Base-by-base conservation (phyloP, 257 asterid genomes). In the Perilla frutescens region DNA sequence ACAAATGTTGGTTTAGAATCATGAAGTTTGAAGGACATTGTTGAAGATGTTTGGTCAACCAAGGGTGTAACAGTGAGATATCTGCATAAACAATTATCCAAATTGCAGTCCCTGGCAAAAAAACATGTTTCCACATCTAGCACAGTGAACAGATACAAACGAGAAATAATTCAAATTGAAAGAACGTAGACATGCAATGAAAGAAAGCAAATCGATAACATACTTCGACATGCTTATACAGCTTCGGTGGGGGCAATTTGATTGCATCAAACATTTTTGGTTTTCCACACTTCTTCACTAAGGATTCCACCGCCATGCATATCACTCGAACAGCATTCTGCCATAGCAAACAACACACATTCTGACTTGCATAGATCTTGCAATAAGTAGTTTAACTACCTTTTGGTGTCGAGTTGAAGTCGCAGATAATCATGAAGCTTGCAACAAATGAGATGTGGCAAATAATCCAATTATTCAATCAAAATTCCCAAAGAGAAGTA, bases 261-360 rank as follows among this genome's bases (percentile, higher is more conserved):
- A 94, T 87, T 65, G 97, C 98, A 37, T 94, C 99, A 56, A 90
- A 82, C 98, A 91, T 81, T 86, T 94, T 94, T 57, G 88, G 88
- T 80, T 94, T 94, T 79, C 99, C 99, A 66, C 97, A 88, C 83
- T 70, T 88, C 89, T 86, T 83, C 90, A 90, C 99, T 66, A 94
- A 80, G 80, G 84, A 80, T 61, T 85, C 90, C 81, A 94, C 88
- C 81, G 84, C 96, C 62, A 73, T 73, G 82, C 96, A 90, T 79
- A 94, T 94, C 80, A 81, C 83, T 68, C 81, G 81, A 73, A 94
- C 96, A 72, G 98, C 98, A 61, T 91, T 86, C 98, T 93, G 91
- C 72, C 72, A 89, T 76, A 55, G 75, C 40, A 76, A 66, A 78
- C 49, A 73, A 50, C 65, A 63, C 4, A 41, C 31, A 59, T 47